Conservation (phyloP, 2,329 filamentous ascomycete species). For the Ceratocystis lukuohia region DNA sequence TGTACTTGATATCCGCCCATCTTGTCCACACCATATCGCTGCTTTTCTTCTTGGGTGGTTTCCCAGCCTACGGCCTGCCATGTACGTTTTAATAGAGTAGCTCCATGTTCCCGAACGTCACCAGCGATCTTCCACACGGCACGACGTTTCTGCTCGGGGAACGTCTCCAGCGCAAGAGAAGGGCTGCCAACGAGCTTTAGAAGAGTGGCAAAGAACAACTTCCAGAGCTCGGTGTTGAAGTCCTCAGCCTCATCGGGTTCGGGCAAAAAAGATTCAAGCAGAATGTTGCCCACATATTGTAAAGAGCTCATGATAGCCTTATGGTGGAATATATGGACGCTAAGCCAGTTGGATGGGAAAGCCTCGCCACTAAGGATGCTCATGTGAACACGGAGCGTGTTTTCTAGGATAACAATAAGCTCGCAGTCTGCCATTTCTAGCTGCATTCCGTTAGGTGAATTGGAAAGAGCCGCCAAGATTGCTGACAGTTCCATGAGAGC, state of each 20-base stretch:
- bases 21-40: slow-evolving; percentile 62
- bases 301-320: slow-evolving; percentile 77
- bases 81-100: slow-evolving; percentile 66
- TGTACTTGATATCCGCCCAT: slow-evolving; percentile 97
- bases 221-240: slow-evolving; percentile 92
- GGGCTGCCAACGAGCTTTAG: slow-evolving; percentile 82
- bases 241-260: slow-evolving; percentile 79
- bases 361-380: slow-evolving; percentile 82
- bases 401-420: slow-evolving; percentile 59
- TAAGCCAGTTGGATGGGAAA: slow-evolving; percentile 82
- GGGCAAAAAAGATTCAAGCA: slow-evolving; percentile 75
- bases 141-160: slow-evolving; percentile 88
- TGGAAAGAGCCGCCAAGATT: slow-evolving; percentile 69
- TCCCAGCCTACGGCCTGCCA: slow-evolving; percentile 99
- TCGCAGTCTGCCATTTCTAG: slow-evolving; percentile 64
- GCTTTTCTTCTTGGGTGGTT: slow-evolving; percentile 62
- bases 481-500: slow-evolving; percentile 78
- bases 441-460: slow-evolving; percentile 53
- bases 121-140: slow-evolving; percentile 99
- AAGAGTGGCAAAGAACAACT: slow-evolving; percentile 78
- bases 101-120: slow-evolving; percentile 83
- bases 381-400: slow-evolving; percentile 70
- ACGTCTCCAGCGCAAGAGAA: slow-evolving; percentile 81
- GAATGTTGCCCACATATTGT: slow-evolving; percentile 64
- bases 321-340: slow-evolving; percentile 84